Percentiles rank a stretch among this genome's conserved stretches.
Evolutionary conservation across 345 rosid genomes (phyloP).

Genomic region (Eucalyptus tenuipes): DNA sequence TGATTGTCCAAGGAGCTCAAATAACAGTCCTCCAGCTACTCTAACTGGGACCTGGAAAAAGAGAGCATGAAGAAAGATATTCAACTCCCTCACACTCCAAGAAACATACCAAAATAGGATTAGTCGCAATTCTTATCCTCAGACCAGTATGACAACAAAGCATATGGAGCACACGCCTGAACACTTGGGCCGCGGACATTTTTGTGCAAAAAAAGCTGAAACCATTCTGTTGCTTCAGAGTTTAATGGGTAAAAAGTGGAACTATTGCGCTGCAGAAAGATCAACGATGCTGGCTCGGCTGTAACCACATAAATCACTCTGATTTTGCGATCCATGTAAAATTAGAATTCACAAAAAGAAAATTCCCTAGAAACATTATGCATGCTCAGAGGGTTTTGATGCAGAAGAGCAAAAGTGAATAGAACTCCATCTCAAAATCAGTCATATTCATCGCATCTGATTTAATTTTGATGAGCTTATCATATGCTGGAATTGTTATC

Average conservation of each 20-base stretch:
- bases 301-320: background rate
- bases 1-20: conserved; percentile 97
- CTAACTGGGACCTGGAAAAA: conserved; percentile 74
- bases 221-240: background rate
- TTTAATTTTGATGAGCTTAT: background rate
- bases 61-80: background rate
- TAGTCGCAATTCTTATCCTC: background rate
- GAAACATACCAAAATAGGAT: background rate
- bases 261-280: background rate
- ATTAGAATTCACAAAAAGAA: background rate
- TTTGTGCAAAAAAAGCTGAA: background rate
- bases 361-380: background rate
- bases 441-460: background rate
- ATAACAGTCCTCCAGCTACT: conserved; percentile 94
- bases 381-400: background rate
- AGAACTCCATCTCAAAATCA: background rate
- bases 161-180: background rate
- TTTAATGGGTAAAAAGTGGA: background rate
- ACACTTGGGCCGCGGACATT: background rate
- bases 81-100: background rate
- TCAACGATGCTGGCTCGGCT: background rate
- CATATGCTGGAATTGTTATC: background rate
- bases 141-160: background rate
- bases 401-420: background rate
- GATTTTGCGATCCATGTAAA: background rate